Percentiles rank a stretch among this genome's conserved stretches.
phyloP scores from a whole-genome alignment of 2,329 filamentous ascomycete species.

The Colletotrichum plurivorum region DNA sequence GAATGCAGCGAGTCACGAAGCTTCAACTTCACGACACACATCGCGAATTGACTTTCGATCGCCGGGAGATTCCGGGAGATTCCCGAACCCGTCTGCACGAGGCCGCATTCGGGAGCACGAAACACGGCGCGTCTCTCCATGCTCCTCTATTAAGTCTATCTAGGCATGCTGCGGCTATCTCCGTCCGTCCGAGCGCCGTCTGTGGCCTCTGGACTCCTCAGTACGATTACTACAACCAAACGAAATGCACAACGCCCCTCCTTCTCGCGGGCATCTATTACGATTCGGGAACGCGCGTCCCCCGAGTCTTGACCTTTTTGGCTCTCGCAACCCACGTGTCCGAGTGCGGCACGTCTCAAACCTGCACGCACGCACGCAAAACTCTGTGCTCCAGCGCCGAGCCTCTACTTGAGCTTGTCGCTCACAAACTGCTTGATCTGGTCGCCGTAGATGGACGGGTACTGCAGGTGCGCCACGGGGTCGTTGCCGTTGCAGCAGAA shows the following conservation, averaged over 20 bases:
- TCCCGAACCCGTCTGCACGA: not conserved
- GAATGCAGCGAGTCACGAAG: not conserved
- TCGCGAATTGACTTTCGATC: constrained; percentile 10
- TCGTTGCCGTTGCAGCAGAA: constrained; percentile 75
- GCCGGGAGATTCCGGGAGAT: not conserved
- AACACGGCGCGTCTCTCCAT: not conserved
- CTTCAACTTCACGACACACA: not conserved
- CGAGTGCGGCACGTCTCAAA: constrained; percentile 3
- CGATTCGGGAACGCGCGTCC: not conserved
- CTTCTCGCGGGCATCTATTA: constrained; percentile 12
- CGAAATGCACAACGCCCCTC: constrained; percentile 10
- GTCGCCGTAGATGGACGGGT: constrained; percentile 35
- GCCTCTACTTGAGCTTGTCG: constrained; percentile 28
- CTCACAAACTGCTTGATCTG: constrained; percentile 37
- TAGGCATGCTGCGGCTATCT: constrained; percentile 6
- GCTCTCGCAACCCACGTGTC: not conserved
- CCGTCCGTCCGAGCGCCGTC: constrained; percentile 17
- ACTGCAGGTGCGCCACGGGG: constrained; percentile 60
- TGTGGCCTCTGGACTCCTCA: constrained; percentile 1
- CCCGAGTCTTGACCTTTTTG: not conserved
- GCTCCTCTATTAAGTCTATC: constrained; percentile 4
- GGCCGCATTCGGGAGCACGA: not conserved
- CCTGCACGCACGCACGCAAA: not conserved
- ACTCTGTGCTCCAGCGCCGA: not conserved
- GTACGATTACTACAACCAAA: not conserved